Evolutionary conservation across 2,329 filamentous ascomycete species (phyloP), one percentile per base, ranked within the genome.

Genomic region (Alternaria conjuncta): DNA sequence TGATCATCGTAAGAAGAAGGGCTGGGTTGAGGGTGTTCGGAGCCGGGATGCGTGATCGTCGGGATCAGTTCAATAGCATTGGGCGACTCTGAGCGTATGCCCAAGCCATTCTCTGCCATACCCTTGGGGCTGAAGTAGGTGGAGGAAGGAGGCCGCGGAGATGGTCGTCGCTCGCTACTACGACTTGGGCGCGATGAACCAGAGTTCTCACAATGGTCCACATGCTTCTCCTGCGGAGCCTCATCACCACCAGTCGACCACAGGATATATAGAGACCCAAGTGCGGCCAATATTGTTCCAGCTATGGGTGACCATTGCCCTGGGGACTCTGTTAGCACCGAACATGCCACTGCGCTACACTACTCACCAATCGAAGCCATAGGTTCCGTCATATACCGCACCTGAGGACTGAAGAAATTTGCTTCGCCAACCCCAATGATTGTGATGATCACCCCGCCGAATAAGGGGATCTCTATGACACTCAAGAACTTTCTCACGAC

Each of bases 391-490:
- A 89, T 83, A 62, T 86, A 89, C 0, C 66, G 69, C 4, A 91
- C 81, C 59, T 86, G 86, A 0, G 58, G 20, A 51, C 86, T 90
- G 68, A 84, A 90, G 66, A 91, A 88, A 67, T 92, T 91, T 30
- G 82, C 81, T 75, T 91, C 89, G 0, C 89, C 89, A 1, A 88
- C 76, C 5, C 89, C 80, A 4, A 91, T 78, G 6, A 91, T 86
- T 2, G 86, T 84, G 1, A 90, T 61, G 0, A 90, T 86, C 2
- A 86, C 87, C 6, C 82, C 86, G 1, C 82, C 84, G 59, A 90
- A 90, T 0, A 91, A 68, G 0, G 87, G 87, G 4, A 89, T 81
- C 59, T 89, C 87, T 2, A 89, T 75, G n/a, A 80, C 74, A 30
- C 74, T 75, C 41, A 83, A 60, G 53, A 81, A 78, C 25, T 64